Evolutionary conservation across 441 rosid genomes (phyloP).

Genomic region (Syzygium malaccense): DNA sequence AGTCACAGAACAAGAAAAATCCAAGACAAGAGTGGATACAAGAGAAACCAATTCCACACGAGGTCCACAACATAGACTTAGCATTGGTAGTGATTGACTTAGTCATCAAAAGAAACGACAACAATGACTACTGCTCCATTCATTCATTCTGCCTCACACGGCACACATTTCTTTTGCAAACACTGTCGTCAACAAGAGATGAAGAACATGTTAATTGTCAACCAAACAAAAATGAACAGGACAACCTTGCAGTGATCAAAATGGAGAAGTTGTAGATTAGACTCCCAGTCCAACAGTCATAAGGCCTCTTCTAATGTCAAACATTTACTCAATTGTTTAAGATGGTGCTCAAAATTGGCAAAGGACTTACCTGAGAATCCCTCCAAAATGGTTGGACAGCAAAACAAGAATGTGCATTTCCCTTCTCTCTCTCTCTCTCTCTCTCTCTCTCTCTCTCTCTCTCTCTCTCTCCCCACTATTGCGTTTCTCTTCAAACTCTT

Average conservation of each 20-base stretch:
- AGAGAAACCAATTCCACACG: not conserved
- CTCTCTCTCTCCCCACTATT: not conserved
- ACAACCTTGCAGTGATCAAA: not conserved
- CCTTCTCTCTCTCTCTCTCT: not conserved
- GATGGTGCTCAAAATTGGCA: not conserved
- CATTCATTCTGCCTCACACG: not conserved
- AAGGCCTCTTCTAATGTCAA: not conserved
- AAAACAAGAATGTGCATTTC: conserved; percentile 17
- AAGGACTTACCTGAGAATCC: conserved; percentile 22
- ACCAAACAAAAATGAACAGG: not conserved
- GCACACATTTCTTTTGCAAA: accelerated
- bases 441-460: not conserved
- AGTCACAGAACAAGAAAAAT: not conserved
- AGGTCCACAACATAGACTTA: not conserved
- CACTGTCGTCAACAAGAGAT: not conserved
- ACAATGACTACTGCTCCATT: not conserved
- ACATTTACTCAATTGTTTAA: not conserved
- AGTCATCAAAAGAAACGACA: not conserved
- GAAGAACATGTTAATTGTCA: not conserved
- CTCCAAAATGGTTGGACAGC: conserved; percentile 17
- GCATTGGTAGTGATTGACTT: not conserved
- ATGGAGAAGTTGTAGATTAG: not conserved
- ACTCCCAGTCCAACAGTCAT: not conserved
- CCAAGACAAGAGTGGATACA: not conserved
- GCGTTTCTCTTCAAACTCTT: not conserved